Base-by-base conservation (phyloP, 2,329 filamentous ascomycete genomes). In the Cadophora sp. region DNA sequence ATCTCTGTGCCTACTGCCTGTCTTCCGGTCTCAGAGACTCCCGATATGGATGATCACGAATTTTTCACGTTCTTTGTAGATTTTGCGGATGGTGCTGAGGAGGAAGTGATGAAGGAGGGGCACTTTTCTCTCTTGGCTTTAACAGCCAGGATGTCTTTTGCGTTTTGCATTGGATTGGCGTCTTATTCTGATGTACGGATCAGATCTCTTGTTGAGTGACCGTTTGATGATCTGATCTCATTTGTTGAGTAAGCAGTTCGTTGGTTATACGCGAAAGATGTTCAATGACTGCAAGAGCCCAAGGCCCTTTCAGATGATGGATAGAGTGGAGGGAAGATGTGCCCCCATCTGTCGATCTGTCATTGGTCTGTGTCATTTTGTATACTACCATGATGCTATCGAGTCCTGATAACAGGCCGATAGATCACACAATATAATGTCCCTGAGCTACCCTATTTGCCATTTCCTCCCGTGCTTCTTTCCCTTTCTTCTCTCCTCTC, bases 131-230 rank as follows among this genome's bases (percentile, higher is more conserved):
- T n/a, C 67, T 72, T 66, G 73, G 69, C 65, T 64, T 2, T 7
- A 27, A 7, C 12, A 26, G 61, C 65, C 61, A 69, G 66, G 67
- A 65, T 68, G 66, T 67, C 56, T 61, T 62, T 29, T 68, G 62
- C 46, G 46, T 65, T 70, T 71, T 71, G 70, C 70, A 74, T 73
- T 72, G 73, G 67, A 73, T 69, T 72, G 72, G 74, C 73, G 73
- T 76, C 73, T 72, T 69, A 53, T 69, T 66, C 58, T 71, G 66
- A 70, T 70, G 68, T 72, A 69, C 64, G 68, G 69, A 69, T 73
- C 69, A 67, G 72, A 71, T 65, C 66, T 68, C 43, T 56, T 53
- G 61, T 27, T 69, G 64, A 68, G 65, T 69, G 64, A 68, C 64
- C 64, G 66, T 67, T 51, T 64, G 65, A 68, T 68, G 68, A 70